Conservation (phyloP, 768 basidiomycete genomes). For the Fibroporia radiculosa region DNA sequence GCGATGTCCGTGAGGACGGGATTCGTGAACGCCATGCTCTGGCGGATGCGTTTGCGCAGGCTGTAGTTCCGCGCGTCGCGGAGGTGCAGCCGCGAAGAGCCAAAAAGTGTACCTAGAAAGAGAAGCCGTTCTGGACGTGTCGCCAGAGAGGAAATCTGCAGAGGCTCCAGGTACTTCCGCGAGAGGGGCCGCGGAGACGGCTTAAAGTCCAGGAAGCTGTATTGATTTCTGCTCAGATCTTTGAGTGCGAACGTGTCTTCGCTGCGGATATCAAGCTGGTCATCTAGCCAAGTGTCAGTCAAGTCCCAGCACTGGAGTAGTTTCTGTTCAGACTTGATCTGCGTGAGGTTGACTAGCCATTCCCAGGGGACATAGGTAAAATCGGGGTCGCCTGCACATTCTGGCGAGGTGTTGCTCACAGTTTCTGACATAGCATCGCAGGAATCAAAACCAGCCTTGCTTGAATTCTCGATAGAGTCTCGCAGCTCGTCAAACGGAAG, state of each 20-base stretch:
- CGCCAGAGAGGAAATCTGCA: slow-evolving; percentile 38
- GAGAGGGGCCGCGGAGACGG: slow-evolving; percentile 16
- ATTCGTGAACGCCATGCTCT: slow-evolving; percentile 51
- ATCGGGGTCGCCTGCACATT: slow-evolving; percentile 54
- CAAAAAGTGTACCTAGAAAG: slow-evolving; percentile 71
- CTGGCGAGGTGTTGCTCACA: slow-evolving; percentile 29
- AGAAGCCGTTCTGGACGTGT: slow-evolving; percentile 41
- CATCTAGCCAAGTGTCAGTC: slow-evolving; percentile 38
- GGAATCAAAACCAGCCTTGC: slow-evolving; percentile 44
- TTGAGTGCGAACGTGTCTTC: slow-evolving; percentile 40
- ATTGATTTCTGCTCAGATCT: slow-evolving; percentile 55
- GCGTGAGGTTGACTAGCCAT: slow-evolving; percentile 53
- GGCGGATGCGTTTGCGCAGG: slow-evolving; percentile 41
- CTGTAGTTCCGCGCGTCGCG: slow-evolving; percentile 29
- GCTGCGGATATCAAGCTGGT: slow-evolving; percentile 29
- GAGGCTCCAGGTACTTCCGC: slow-evolving; percentile 35
- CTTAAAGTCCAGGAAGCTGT: slow-evolving; percentile 45
- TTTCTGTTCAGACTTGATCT: slow-evolving; percentile 29
- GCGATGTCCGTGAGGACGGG: slow-evolving; percentile 36
- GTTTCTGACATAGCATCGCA: slow-evolving; percentile 35
- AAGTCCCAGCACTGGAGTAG: slow-evolving; percentile 45
- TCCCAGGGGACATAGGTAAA: slow-evolving; percentile 65
- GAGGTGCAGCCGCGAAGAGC: slow-evolving; percentile 59
- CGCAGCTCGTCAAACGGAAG: slow-evolving; percentile 16
- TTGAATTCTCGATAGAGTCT: slow-evolving; percentile 23